Conservation (phyloP, 352 stramenopile species). For the Phytophthora brassicae region DNA sequence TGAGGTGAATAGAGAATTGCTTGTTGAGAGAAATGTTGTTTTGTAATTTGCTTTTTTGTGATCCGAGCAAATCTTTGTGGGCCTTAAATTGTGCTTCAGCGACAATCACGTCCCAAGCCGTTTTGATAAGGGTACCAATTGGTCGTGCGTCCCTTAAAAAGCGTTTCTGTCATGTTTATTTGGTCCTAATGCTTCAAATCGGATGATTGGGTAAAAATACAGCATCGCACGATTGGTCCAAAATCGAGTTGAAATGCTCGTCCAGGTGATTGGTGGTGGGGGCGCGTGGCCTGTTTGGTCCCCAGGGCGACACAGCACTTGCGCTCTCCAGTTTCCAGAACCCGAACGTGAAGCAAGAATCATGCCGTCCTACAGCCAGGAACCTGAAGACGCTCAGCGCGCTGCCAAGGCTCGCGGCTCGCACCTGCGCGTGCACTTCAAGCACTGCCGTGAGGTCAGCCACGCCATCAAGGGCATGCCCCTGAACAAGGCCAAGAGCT, state of each 20-base stretch:
- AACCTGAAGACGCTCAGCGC: constrained; percentile 88
- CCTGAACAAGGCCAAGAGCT: constrained; percentile 94
- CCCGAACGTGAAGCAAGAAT: constrained; percentile 78
- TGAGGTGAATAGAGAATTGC: constrained; percentile 19
- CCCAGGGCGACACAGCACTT: constrained; percentile 18
- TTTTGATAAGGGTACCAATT: background rate
- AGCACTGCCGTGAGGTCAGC: constrained; percentile 99
- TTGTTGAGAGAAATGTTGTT: background rate
- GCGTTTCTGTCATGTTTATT: background rate
- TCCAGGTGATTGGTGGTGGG: constrained; percentile 63
- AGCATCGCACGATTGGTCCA: constrained; percentile 8
- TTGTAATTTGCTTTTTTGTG: constrained; percentile 3
- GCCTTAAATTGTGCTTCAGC: background rate
- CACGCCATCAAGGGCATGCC: constrained; percentile 98
- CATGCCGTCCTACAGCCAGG: constrained; percentile 90
- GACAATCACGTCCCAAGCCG: background rate
- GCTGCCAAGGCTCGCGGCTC: constrained; percentile 95
- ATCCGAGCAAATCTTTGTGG: background rate
- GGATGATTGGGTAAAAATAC: background rate
- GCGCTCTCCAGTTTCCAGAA: constrained; percentile 66
- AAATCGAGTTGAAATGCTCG: constrained; percentile 16
- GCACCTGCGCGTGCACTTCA: constrained; percentile 99
- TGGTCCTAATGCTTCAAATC: too few relatives aligned
- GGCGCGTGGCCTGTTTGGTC: constrained; percentile 31
- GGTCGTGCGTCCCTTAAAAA: background rate